Evolutionary conservation across 352 stramenopile genomes (phyloP).

Genomic region (Albugo candida): DNA sequence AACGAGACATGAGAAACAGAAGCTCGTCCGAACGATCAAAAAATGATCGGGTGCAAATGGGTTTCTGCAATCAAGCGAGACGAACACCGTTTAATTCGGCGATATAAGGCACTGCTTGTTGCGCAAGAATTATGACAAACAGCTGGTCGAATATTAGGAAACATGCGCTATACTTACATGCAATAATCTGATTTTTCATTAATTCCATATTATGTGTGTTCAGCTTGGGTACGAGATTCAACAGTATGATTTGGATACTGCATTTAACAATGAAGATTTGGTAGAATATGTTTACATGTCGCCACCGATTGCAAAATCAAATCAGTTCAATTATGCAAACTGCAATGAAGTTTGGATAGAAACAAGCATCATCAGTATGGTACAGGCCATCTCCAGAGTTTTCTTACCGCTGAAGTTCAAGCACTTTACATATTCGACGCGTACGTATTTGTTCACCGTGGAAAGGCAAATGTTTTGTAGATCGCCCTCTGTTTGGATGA

Average conservation of each 20-base stretch:
- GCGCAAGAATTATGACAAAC: conserved; percentile 7
- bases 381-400: conserved; percentile 8
- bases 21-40: conserved; percentile 2
- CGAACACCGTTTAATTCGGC: background rate
- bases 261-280: background rate
- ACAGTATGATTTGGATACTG: background rate
- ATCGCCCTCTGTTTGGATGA: conserved; percentile 8
- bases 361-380: conserved; percentile 10
- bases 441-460: conserved; percentile 9
- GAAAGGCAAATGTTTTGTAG: conserved; percentile 1
- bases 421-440: conserved; percentile 4
- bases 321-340: background rate
- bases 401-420: conserved; percentile 6
- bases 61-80: conserved; percentile 2
- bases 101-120: conserved; percentile 6
- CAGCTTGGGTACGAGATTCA: background rate
- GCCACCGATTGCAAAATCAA: background rate
- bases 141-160: conserved; percentile 4
- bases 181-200: background rate
- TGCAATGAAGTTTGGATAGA: conserved; percentile 1
- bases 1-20: background rate
- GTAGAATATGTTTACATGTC: background rate
- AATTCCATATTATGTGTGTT: background rate
- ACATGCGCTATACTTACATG: conserved; percentile 3
- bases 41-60: conserved; percentile 5